phyloP scores from a whole-genome alignment of 202 grass and related monocot genomes.

The Alloteropsis angusta region DNA sequence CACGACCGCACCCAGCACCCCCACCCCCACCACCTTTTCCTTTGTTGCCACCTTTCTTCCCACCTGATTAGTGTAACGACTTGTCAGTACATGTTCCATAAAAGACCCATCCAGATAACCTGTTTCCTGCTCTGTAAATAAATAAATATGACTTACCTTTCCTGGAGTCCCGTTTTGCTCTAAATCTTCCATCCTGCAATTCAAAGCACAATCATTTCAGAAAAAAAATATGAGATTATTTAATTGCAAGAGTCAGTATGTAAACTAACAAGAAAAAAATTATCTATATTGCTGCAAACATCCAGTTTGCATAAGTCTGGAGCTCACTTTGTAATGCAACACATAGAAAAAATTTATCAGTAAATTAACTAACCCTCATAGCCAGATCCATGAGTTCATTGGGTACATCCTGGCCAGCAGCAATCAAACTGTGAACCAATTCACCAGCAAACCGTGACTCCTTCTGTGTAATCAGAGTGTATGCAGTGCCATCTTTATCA shows the following conservation, averaged over 20 bases:
- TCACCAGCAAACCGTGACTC: constrained; percentile 89
- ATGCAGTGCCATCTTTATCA: constrained; percentile 95
- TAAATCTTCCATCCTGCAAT: constrained; percentile 88
- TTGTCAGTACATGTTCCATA: not conserved
- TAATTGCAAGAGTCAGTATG: not conserved
- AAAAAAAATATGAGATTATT: not conserved
- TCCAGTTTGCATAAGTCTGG: not conserved
- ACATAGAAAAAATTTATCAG: not conserved
- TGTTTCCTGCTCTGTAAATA: not conserved
- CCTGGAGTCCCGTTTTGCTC: constrained; percentile 83
- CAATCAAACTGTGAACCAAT: constrained; percentile 81
- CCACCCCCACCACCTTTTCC: constrained; percentile 53
- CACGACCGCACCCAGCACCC: constrained; percentile 45
- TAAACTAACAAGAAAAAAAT: not conserved
- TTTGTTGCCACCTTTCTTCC: constrained; percentile 76
- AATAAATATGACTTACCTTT: constrained; percentile 49
- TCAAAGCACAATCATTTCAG: not conserved
- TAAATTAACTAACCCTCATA: constrained; percentile 73
- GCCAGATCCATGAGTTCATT: constrained; percentile 88
- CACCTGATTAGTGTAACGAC: constrained; percentile 39
- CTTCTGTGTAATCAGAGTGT: constrained; percentile 87
- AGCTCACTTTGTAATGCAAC: not conserved
- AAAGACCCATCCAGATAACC: not conserved
- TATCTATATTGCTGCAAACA: not conserved
- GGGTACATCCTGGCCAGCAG: constrained; percentile 78